A percentile compares a stretch with the other conserved stretches of the same genome.
phyloP scores from a whole-genome alignment of 1,284 basidiomycete genomes.

The Pseudozyma sp. region DNA sequence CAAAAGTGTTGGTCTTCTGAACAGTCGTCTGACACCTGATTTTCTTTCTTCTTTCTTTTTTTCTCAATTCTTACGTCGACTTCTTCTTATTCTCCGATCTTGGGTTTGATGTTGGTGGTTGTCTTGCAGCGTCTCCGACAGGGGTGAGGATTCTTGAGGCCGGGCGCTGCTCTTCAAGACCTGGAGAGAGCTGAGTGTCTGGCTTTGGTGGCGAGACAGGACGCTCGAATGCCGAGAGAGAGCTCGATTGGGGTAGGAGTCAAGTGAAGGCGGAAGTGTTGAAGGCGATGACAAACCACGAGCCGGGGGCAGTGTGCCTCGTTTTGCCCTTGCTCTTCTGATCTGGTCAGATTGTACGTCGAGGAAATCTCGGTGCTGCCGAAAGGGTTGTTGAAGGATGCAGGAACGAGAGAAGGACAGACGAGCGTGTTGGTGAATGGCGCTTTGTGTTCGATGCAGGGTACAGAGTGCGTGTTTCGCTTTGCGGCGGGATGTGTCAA shows the following conservation, averaged over 20 bases:
- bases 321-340: no score
- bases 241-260: no score
- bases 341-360: background rate
- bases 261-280: no score
- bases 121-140: background rate
- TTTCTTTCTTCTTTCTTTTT: conserved; percentile 5
- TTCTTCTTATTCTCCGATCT: background rate
- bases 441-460: background rate
- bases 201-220: no score
- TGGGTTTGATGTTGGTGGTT: background rate
- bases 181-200: no score
- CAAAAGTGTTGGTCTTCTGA: conserved; percentile 26
- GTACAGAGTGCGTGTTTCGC: background rate
- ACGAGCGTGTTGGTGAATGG: background rate
- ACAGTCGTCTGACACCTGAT: background rate
- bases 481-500: no score
- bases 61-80: conserved; percentile 1
- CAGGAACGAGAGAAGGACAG: background rate
- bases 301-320: no score
- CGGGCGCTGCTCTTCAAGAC: no score
- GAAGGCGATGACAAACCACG: background rate
- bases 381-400: background rate
- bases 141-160: background rate
- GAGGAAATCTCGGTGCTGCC: background rate
- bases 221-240: no score